Evolutionary conservation across 2,329 filamentous ascomycete species (phyloP), one percentile per base, ranked within the genome.

Genomic region (Botrytis elliptica): DNA sequence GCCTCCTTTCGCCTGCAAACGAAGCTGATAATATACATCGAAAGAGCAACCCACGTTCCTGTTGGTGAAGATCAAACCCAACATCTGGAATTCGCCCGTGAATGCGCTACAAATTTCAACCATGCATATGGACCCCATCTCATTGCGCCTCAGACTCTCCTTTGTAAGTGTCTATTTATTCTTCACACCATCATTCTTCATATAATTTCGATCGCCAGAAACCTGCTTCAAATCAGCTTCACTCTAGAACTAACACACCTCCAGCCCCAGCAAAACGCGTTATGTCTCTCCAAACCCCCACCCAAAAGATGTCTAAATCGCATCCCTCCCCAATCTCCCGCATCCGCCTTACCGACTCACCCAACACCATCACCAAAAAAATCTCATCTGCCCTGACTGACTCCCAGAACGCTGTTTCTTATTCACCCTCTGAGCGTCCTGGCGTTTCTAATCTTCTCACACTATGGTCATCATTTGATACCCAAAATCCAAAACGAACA

Each of bases 11-110:
- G 9, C 12, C 8, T 16, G 22, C 18, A 10, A 16, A 63, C 10
- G 12, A n/a, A 49, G 42, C 63, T 72, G 40, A 72, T 25, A 36
- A 10, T 20, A 22, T 59, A n/a, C 18, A 14, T 29, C 40, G 3
- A 73, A 78, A 92, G 92, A 77, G 92, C 95, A 75, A 98, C 95
- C 0, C 93, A 98, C 83, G 95, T 99, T 38, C 96, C 96, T 18
- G 95, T 99, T 2, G 96, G 96, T n/a, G 93, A 97, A 77, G 96
- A 99, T 82, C 96, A 99, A 83, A 87, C 86, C 73, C 96, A 99
- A 79, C 96, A 99, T 83, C 88, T 99, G 36, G 96, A 99, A 81
- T 97, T 98, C 81, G 90, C 95, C 1, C 89, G 96, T 70, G 91
- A 97, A 81, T 92, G 94, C 76, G 96, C 92, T 14, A 91, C 89